Conservation (phyloP, 805 yeast genomes). For the Suhomyces emberorum region DNA sequence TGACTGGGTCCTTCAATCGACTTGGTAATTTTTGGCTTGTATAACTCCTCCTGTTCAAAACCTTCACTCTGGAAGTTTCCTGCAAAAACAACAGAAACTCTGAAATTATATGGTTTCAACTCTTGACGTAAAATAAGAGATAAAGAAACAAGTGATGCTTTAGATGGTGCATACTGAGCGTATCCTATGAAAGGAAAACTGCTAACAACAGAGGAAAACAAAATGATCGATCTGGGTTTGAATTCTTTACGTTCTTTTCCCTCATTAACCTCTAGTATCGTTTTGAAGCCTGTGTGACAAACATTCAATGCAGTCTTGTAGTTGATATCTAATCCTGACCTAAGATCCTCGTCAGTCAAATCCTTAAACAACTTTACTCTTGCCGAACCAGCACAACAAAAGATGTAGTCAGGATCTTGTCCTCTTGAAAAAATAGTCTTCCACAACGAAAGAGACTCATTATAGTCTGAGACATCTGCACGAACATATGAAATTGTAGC, state of each 20-base stretch:
- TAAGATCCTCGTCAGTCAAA: slow-evolving; percentile 54
- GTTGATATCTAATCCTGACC: slow-evolving; percentile 61
- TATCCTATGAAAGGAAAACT: slow-evolving; percentile 90
- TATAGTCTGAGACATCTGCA: slow-evolving; percentile 65
- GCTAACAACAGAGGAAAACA: slow-evolving; percentile 71
- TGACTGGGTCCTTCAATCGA: slow-evolving; percentile 80
- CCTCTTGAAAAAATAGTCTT: slow-evolving; percentile 20
- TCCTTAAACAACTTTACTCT: slow-evolving; percentile 76
- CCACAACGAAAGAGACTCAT: slow-evolving; percentile 46
- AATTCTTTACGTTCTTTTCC: slow-evolving; percentile 5
- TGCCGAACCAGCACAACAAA: slow-evolving; percentile 88
- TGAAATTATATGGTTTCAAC: slow-evolving; percentile 58
- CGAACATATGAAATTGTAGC: slow-evolving; percentile 35
- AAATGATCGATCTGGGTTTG: slow-evolving; percentile 55
- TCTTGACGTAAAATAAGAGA: slow-evolving; percentile 83
- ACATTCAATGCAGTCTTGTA: slow-evolving; percentile 72
- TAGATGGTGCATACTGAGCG: slow-evolving; percentile 84
- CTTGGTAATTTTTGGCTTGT: slow-evolving; percentile 83
- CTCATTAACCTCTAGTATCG: slow-evolving; percentile 18
- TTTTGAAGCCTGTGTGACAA: slow-evolving; percentile 60
- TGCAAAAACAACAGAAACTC: slow-evolving; percentile 75
- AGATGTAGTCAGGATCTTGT: slow-evolving; percentile 64
- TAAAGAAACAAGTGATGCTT: slow-evolving; percentile 75
- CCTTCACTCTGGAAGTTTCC: slow-evolving; percentile 94
- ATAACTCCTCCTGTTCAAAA: slow-evolving; percentile 68